Conservation (phyloP, 495 filamentous ascomycete species). For the Penicillium argentinense region DNA sequence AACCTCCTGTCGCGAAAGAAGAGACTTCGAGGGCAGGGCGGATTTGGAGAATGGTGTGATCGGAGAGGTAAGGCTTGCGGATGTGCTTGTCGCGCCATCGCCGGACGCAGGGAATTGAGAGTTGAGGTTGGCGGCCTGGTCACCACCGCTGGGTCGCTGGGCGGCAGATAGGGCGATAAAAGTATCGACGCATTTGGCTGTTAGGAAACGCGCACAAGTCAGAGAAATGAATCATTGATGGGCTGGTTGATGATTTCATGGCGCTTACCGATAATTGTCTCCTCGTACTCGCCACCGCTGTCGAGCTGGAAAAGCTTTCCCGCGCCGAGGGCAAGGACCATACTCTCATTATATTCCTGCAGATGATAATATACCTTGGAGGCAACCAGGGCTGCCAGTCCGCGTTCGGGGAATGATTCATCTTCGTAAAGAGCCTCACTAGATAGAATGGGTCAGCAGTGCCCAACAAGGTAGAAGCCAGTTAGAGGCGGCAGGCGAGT, state of each 20-base stretch:
- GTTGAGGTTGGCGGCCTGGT: constrained; percentile 64
- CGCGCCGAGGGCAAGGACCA: constrained; percentile 94
- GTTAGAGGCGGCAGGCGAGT: neutral
- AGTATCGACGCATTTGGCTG: constrained; percentile 93
- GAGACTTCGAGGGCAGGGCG: constrained; percentile 83
- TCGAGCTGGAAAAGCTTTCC: constrained; percentile 95
- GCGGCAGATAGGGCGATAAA: constrained; percentile 85
- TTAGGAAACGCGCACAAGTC: neutral
- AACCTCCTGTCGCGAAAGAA: constrained; percentile 79
- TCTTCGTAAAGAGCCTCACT: constrained; percentile 98
- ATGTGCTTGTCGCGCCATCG: constrained; percentile 63
- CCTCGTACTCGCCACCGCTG: constrained; percentile 90
- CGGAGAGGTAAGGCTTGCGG: constrained; percentile 74
- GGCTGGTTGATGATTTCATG: neutral
- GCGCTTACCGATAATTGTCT: constrained; percentile 88
- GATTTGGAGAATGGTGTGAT: constrained; percentile 94
- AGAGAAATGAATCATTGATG: no score
- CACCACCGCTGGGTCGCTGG: constrained; percentile 57
- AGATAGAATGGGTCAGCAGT: constrained; percentile 22
- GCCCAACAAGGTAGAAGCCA: neutral
- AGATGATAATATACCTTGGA: constrained; percentile 99
- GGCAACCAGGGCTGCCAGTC: constrained; percentile 89
- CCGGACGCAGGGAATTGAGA: constrained; percentile 67
- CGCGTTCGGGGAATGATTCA: constrained; percentile 87
- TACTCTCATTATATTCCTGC: constrained; percentile 98